Conservation (phyloP, 257 asterid species). For the Prunella vulgaris region DNA sequence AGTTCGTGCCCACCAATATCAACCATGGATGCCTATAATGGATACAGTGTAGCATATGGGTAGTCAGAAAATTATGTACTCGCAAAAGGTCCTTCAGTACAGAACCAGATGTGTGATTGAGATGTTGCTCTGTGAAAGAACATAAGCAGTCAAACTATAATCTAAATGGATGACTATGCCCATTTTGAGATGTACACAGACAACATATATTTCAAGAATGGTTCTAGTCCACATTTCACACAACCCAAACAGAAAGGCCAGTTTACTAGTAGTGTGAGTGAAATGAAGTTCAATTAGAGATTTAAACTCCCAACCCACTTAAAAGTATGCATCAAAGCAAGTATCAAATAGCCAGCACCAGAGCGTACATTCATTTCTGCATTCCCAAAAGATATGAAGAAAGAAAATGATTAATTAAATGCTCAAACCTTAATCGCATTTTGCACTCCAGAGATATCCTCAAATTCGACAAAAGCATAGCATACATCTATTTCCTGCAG, state of each 20-base stretch:
- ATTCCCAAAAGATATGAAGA: background rate
- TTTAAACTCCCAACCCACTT: background rate
- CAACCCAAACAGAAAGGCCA: background rate
- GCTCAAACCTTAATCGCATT: conserved; percentile 80
- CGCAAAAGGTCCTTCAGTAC: background rate
- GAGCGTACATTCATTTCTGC: background rate
- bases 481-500: conserved; percentile 90
- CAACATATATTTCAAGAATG: background rate
- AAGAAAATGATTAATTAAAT: background rate
- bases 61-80: background rate
- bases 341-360: background rate
- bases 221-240: background rate
- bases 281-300: background rate
- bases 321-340: background rate
- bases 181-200: background rate
- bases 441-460: conserved; percentile 87
- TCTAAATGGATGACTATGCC: background rate
- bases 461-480: conserved; percentile 95
- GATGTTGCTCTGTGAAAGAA: background rate
- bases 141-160: background rate
- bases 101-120: background rate
- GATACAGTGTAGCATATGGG: conserved; percentile 11
- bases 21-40: conserved; percentile 74
- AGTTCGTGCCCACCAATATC: conserved; percentile 72
- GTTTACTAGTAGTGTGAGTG: background rate